Evolutionary conservation across 23 red algal species (phyloP), one percentile per base, ranked within the genome.

Genomic region (Gracilaria domingensis): DNA sequence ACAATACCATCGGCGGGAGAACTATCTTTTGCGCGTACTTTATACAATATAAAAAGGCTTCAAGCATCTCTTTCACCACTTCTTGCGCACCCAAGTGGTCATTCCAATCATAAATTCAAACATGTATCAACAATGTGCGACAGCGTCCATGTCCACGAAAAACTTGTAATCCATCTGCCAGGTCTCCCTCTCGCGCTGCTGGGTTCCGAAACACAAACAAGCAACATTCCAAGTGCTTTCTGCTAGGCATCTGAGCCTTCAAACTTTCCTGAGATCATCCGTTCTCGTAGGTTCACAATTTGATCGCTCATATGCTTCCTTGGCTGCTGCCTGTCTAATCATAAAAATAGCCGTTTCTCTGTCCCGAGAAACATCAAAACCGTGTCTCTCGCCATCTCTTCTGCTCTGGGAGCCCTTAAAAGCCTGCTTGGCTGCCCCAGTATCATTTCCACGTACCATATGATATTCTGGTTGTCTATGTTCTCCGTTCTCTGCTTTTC

Each of bases 271-370:
- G 12, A 51, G 21, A 51, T 50, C 72, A 4, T 16, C 50, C 4
- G 8, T 20, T 9, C 20, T 17, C 3, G 6, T 9, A 33, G 72
- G 40, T 14, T 77, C 72, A 50, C 40, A 51, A 25, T 50, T 77
- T 25, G 72, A 77, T 50, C 34, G 38, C 26, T 77, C 72, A 77
- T 49, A 77, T 77, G 72, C 72, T 50, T 34, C 72, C 21, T 77
- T 77, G 3, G 72, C 72, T 51, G 72, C 72, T 2, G 72, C 72
- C 45, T 77, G 72, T 28, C 20, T 48, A 42, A 40, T 77, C 72
- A 77, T 39, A 30, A 77, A 77, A 17, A 77, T 77, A 23, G 72
- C 72, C 0, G 72, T 77, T 42, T 77, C 72, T 28, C 42, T 48
- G 20, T 30, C 42, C 12, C 72, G 38, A 45, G n/a, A 45, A 51